These are phyloP conservation scores for Flaveria trinervia DNA, from an alignment of 129 eudicot species.

Conservation along the genomic window DNA sequence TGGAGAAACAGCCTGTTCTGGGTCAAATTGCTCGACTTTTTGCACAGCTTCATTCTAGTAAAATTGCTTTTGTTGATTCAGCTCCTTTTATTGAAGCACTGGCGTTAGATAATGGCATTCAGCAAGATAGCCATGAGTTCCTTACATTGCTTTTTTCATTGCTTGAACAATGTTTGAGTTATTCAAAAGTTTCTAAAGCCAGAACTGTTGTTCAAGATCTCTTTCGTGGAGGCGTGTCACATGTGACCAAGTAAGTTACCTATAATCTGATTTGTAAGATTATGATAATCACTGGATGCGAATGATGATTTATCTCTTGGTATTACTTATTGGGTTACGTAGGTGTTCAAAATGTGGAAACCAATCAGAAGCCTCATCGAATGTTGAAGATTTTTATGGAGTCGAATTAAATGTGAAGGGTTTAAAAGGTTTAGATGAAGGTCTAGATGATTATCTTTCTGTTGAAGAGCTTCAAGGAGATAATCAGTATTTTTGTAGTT, in stretches of 20 bases:
- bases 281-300: constrained; percentile 2
- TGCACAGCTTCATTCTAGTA: constrained; percentile 85
- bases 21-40: constrained; percentile 84
- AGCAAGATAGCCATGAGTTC: constrained; percentile 96
- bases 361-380: constrained; percentile 92
- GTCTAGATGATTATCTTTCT: constrained; percentile 87
- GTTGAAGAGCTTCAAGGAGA: constrained; percentile 93
- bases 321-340: constrained; percentile 28
- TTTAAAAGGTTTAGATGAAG: constrained; percentile 81
- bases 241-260: constrained; percentile 73
- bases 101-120: constrained; percentile 95
- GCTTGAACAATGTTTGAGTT: constrained; percentile 89
- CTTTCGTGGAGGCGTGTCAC: constrained; percentile 95
- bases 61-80: constrained; percentile 81
- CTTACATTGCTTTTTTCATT: constrained; percentile 90
- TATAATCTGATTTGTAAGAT: constrained; percentile 6
- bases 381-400: constrained; percentile 86
- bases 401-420: constrained; percentile 95
- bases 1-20: constrained; percentile 74
- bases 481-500: constrained; percentile 84
- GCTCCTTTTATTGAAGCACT: constrained; percentile 91
- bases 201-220: constrained; percentile 90
- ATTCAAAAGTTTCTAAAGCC: constrained; percentile 62
- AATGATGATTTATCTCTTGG: background rate
- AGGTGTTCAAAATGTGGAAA: constrained; percentile 97